Percentiles rank a stretch among this genome's conserved stretches.
phyloP scores from a whole-genome alignment of 805 yeast species.

The Yarrowia osloensis region DNA sequence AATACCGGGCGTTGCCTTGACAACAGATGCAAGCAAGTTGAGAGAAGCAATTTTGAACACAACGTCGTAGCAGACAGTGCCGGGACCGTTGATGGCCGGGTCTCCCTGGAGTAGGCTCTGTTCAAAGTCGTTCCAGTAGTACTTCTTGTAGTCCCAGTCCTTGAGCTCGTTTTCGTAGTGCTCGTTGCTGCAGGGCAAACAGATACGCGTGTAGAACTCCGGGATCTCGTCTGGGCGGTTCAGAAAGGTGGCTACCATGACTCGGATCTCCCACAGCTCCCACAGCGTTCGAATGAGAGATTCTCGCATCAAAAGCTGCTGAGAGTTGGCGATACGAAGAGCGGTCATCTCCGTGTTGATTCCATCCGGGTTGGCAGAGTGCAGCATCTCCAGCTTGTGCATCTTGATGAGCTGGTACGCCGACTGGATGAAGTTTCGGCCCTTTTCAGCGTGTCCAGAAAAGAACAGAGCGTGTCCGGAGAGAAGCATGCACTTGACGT shows the following conservation, averaged over 20 bases:
- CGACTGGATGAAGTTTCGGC: constrained; percentile 15
- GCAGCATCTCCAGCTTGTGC: constrained; percentile 31
- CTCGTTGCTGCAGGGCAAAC: constrained; percentile 28
- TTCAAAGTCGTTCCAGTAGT: constrained; percentile 32
- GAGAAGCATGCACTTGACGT: constrained; percentile 27
- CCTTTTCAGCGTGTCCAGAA: constrained; percentile 26
- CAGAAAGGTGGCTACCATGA: constrained; percentile 21
- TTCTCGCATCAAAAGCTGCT: constrained; percentile 30
- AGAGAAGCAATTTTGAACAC: constrained; percentile 28
- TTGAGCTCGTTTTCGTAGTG: constrained; percentile 26
- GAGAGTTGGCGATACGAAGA: constrained; percentile 26
- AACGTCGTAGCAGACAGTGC: constrained; percentile 22
- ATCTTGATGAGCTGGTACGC: constrained; percentile 27
- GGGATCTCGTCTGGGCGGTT: constrained; percentile 24
- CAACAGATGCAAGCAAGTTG: constrained; percentile 20
- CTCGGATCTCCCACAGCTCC: constrained; percentile 32
- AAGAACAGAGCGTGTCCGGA: constrained; percentile 30
- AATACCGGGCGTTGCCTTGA: constrained; percentile 20
- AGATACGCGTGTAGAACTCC: constrained; percentile 21
- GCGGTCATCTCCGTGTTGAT: constrained; percentile 21
- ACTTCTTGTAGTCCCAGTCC: constrained; percentile 31
- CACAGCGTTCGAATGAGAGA: constrained; percentile 31
- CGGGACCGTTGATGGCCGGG: not conserved
- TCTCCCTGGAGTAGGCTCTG: constrained; percentile 16
- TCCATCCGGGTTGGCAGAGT: constrained; percentile 28